phyloP scores from a whole-genome alignment of 164 flowering plant genomes.

The Aristolochia californica region DNA sequence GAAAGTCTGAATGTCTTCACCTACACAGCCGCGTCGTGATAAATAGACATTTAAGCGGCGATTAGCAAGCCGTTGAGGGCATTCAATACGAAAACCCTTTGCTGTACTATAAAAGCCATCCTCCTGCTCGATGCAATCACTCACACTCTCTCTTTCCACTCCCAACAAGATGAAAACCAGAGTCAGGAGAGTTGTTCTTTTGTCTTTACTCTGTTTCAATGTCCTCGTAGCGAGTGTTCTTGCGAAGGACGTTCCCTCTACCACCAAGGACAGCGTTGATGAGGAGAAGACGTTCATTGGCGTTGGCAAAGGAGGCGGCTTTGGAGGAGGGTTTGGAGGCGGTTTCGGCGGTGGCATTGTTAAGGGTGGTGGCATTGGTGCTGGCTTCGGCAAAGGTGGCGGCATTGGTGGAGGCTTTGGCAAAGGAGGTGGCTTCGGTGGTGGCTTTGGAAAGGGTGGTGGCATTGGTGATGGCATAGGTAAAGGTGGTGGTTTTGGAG shows the following conservation, averaged over 20 bases:
- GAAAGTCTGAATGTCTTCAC: too few species aligned
- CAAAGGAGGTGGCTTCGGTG: not conserved
- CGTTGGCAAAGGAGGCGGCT: not conserved
- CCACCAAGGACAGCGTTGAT: not conserved
- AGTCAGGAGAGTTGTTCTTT: not conserved
- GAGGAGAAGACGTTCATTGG: slow-evolving; percentile 1
- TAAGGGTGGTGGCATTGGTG: not conserved
- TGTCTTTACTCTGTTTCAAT: not conserved
- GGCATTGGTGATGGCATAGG: not conserved
- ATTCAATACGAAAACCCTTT: too few species aligned
- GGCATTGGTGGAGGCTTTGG: not conserved
- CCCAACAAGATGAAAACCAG: not conserved
- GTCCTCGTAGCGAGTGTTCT: not conserved
- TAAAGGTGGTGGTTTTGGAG: not conserved
- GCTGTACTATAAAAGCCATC: too few species aligned
- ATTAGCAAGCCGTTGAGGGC: too few species aligned
- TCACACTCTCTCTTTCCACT: not conserved
- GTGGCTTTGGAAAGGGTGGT: not conserved
- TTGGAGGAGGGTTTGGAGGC: slow-evolving; percentile 1
- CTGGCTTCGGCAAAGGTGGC: not conserved
- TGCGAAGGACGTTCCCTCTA: not conserved
- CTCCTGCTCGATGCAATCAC: too few species aligned
- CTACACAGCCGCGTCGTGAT: too few species aligned
- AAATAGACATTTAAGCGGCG: too few species aligned
- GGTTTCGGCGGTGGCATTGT: not conserved